Conservation (phyloP, 352 stramenopile genomes). For the Globisporangium middletonii region DNA sequence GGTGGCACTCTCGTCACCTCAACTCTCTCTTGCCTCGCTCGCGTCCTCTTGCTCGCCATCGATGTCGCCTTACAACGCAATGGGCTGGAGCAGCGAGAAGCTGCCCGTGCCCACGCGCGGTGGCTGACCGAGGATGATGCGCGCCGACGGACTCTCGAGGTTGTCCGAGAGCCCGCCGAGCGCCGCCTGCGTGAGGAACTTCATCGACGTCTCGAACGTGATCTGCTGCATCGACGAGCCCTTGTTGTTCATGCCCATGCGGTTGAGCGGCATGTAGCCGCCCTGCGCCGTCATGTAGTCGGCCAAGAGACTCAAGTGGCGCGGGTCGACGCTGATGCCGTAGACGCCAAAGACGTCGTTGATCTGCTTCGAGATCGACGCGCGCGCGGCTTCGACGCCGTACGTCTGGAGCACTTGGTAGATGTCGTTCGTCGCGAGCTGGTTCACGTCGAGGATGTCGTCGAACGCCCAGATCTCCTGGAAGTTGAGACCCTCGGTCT, state of each 20-base stretch:
- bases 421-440: slow-evolving; percentile 98
- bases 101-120: slow-evolving; percentile 94
- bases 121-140: slow-evolving; percentile 93
- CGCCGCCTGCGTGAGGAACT: slow-evolving; percentile 97
- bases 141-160: slow-evolving; percentile 92
- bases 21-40: background rate
- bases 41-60: background rate
- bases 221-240: slow-evolving; percentile 98
- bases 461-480: slow-evolving; percentile 95
- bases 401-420: slow-evolving; percentile 95
- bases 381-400: slow-evolving; percentile 97
- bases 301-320: slow-evolving; percentile 97
- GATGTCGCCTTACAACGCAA: slow-evolving; percentile 52
- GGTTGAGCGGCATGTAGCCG: slow-evolving; percentile 97
- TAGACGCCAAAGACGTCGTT: slow-evolving; percentile 99
- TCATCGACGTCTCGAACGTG: slow-evolving; percentile 99
- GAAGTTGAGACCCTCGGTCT: slow-evolving; percentile 98
- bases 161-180: slow-evolving; percentile 86
- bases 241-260: slow-evolving; percentile 95
- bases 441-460: slow-evolving; percentile 92
- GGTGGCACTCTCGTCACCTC: background rate
- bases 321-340: slow-evolving; percentile 97
- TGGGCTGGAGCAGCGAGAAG: slow-evolving; percentile 91
- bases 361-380: slow-evolving; percentile 98
- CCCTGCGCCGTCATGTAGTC: slow-evolving; percentile 99